phyloP scores from a whole-genome alignment of 2,329 filamentous ascomycete species.

The Arthroderma sp. region DNA sequence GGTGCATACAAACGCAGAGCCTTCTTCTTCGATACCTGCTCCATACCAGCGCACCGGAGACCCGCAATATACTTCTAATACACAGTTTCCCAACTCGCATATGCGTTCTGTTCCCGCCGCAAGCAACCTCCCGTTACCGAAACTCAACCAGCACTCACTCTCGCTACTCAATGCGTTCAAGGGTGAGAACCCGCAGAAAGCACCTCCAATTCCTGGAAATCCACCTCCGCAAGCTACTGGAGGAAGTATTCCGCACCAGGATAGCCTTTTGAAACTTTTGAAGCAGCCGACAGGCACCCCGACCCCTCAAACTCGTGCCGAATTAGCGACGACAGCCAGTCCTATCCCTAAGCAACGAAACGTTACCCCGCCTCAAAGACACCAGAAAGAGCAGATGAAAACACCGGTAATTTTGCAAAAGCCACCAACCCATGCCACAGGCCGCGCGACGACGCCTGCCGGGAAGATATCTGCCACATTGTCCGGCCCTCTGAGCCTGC shows the following conservation, averaged over 20 bases:
- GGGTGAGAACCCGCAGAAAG: constrained; percentile 17
- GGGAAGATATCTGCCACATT: constrained; percentile 25
- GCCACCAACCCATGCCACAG: constrained; percentile 6
- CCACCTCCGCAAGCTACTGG: constrained; percentile 10
- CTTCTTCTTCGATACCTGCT: constrained; percentile 5
- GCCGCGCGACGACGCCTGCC: constrained; percentile 9
- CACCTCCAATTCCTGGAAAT: constrained; percentile 13
- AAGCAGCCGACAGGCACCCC: constrained; percentile 1
- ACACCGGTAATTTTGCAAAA: constrained; percentile 7
- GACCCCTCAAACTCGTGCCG: constrained; percentile 22
- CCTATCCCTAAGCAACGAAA: constrained; percentile 5
- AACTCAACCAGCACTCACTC: constrained; percentile 44
- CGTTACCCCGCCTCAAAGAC: background rate
- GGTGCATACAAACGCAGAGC: too few species aligned
- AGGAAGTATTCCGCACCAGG: constrained; percentile 22
- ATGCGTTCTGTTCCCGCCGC: constrained; percentile 40
- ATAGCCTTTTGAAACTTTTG: constrained; percentile 23
- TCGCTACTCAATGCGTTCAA: constrained; percentile 48
- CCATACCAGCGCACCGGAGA: constrained; percentile 37
- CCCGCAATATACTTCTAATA: constrained; percentile 29
- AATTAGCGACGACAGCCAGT: constrained; percentile 29
- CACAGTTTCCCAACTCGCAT: constrained; percentile 16
- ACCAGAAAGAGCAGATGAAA: background rate
- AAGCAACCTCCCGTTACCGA: constrained; percentile 44
- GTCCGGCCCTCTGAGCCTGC: constrained; percentile 27